phyloP scores from a whole-genome alignment of 139 green algal species.

The Astrephomene gubernaculifera region DNA sequence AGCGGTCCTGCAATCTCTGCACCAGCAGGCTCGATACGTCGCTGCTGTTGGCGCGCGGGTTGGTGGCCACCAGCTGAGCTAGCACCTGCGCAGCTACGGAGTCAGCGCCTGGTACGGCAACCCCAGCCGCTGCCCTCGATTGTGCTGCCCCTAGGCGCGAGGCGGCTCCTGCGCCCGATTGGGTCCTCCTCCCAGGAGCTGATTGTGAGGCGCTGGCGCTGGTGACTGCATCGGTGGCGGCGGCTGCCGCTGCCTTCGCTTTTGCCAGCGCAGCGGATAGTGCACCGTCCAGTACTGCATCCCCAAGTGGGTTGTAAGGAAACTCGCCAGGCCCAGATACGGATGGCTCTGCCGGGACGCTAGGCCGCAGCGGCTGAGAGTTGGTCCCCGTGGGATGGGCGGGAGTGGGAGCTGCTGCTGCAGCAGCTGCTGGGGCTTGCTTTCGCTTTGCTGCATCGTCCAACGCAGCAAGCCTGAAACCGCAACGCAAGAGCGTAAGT shows the following conservation, averaged over 20 bases:
- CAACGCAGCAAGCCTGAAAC: background rate
- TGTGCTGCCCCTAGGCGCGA: background rate
- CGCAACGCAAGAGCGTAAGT: background rate
- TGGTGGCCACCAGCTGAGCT: conserved; percentile 34
- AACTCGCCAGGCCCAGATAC: conserved; percentile 11
- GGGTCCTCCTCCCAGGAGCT: background rate
- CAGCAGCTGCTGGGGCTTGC: no score
- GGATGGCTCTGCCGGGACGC: background rate
- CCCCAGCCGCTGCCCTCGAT: background rate
- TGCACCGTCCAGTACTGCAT: background rate
- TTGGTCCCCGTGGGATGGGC: no score
- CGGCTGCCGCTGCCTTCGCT: background rate
- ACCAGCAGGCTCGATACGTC: conserved; percentile 25
- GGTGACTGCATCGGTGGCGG: background rate
- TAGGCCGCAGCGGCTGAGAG: no score
- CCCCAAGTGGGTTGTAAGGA: conserved; percentile 26
- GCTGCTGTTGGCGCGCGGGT: conserved; percentile 28
- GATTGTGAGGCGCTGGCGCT: background rate
- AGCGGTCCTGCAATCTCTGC: conserved; percentile 23
- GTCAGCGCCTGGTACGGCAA: background rate
- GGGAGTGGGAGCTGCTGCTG: no score
- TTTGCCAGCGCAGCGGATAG: conserved; percentile 1
- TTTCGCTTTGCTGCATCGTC: no score
- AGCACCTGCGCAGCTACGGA: conserved; percentile 41
- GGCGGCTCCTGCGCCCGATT: background rate